A percentile compares a stretch with the other conserved stretches of the same genome.
These are phyloP conservation scores for Daldinia bambusicola DNA, from an alignment of 495 filamentous ascomycete genomes.

Conservation along the genomic window DNA sequence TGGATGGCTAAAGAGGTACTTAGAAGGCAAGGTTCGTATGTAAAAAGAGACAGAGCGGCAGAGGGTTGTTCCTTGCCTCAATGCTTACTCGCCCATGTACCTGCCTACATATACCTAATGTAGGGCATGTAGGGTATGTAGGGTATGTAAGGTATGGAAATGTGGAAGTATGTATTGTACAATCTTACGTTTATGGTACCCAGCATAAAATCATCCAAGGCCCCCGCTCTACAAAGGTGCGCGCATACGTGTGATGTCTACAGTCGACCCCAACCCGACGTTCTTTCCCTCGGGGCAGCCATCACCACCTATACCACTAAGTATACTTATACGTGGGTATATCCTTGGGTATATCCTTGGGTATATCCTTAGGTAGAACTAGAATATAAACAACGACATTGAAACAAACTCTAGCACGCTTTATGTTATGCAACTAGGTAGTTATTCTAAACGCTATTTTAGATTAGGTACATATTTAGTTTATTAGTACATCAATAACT, in stretches of 20 bases:
- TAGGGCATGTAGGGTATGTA: neutral
- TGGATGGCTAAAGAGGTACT: neutral
- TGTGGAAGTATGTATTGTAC: neutral
- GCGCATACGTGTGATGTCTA: neutral
- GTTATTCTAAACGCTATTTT: neutral
- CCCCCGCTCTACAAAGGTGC: slow-evolving; percentile 20
- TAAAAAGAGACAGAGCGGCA: neutral
- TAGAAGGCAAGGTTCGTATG: slow-evolving; percentile 1
- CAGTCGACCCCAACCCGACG: neutral
- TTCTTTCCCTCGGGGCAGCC: neutral
- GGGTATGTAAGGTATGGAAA: neutral
- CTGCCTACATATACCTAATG: neutral
- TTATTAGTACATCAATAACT: neutral
- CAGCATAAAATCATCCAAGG: slow-evolving; percentile 9
- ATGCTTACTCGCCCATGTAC: slow-evolving; percentile 6
- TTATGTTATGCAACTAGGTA: neutral
- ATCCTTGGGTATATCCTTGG: too few relatives aligned
- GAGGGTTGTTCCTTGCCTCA: neutral
- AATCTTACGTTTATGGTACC: slow-evolving; percentile 12
- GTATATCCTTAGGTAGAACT: too few relatives aligned
- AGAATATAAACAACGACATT: neutral
- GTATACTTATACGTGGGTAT: neutral
- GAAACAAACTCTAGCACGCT: neutral
- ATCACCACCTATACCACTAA: too few relatives aligned
- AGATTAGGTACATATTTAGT: neutral